Evolutionary conservation across 164 flowering plant species (phyloP), one percentile per base, ranked within the genome.

Genomic region (Nymphaea thermarum): DNA sequence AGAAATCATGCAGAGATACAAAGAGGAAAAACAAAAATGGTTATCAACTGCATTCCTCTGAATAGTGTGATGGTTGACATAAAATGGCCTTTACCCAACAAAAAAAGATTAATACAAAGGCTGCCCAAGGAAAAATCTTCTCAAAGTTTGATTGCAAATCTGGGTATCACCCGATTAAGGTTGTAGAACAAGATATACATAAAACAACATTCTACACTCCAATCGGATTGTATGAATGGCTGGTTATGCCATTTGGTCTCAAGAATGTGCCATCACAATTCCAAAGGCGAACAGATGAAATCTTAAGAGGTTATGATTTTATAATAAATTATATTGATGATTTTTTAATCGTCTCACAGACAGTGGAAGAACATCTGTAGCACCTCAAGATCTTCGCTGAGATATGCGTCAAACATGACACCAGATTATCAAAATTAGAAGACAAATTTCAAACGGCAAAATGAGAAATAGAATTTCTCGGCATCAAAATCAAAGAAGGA

Each of bases 371-470:
- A 16, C 2, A 55, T 55, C 12, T 55, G 16, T 2, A 55, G 16
- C 60, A 55, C 16, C 60, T 55, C 16, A 55, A 55, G 16, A 16
- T 55, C 12, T 55, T 55, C 2, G 60, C 60, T 55, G 12, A 55
- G 60, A 8, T 55, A 55, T 10, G 10, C 16, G 1, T 10, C 10
- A 16, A 55, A 8, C 60, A 55, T 55, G 60, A 16, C 60, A 55
- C 2, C 16, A 2, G 60, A 8, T 16, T 55, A 55, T 55, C 4
- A 45, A 61, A 53, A 42, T 63, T 41, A 63, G 3, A 66, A 43
- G 67, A 66, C 11, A 44, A 66, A 66, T 66, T 66, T 44, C 67
- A 66, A 17, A 45, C 15, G 15, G 67, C 55, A 4, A 25, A 17
- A 44, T 6, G 18, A 8, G 16, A 10, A 66, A 44, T 66, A 16